phyloP scores from a whole-genome alignment of 2,329 filamentous ascomycete species.

The Orbilia blumenaviensis region DNA sequence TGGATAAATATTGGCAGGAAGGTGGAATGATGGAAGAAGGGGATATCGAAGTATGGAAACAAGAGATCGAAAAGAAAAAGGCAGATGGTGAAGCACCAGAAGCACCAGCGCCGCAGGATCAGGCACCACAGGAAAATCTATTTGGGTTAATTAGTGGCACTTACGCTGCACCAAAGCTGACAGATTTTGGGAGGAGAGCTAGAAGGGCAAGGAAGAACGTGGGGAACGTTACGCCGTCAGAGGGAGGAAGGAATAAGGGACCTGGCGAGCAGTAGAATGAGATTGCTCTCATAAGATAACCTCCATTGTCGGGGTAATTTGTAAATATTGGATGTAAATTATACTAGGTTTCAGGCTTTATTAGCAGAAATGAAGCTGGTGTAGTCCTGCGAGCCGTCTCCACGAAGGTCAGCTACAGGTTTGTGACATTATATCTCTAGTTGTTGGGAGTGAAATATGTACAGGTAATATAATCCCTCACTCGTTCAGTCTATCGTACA shows the following conservation, averaged over 20 bases:
- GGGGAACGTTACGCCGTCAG: conserved; percentile 1
- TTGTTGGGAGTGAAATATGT: conserved; percentile 19
- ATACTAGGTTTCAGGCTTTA: neutral
- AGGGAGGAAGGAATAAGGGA: neutral
- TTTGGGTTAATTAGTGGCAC: conserved; percentile 48
- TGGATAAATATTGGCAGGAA: conserved; percentile 18
- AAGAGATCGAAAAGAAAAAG: conserved; percentile 30
- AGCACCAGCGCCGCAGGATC: neutral
- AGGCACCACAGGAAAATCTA: conserved; percentile 19
- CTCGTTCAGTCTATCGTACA: conserved; percentile 19
- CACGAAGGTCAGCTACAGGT: too few relatives aligned
- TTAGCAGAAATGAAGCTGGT: too few relatives aligned
- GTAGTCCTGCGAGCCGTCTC: too few relatives aligned
- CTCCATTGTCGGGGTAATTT: too few relatives aligned
- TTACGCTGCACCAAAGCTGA: conserved; percentile 24
- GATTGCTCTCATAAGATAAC: neutral
- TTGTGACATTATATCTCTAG: conserved; percentile 2
- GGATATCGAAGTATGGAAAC: conserved; percentile 32
- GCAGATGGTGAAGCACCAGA: neutral
- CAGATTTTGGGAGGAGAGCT: conserved; percentile 39
- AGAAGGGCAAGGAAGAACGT: conserved; percentile 15
- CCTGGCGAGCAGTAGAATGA: neutral
- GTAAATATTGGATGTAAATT: conserved; percentile 17
- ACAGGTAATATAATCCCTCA: conserved; percentile 6
- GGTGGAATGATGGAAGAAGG: conserved; percentile 36